phyloP scores from a whole-genome alignment of 805 yeast genomes.

The Suhomyces sp. region DNA sequence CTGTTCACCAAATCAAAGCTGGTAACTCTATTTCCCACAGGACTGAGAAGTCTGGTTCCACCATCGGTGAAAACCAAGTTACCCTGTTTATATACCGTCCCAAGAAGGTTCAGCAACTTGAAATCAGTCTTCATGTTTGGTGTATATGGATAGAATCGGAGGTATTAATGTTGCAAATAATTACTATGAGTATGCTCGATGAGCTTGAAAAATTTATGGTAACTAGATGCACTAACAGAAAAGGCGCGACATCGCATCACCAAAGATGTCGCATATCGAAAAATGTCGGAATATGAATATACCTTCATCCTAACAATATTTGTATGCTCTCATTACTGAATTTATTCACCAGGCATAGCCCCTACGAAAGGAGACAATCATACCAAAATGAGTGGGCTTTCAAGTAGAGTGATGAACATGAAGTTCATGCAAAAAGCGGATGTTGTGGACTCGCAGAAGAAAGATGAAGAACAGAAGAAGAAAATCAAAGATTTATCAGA shows the following conservation, averaged over 20 bases:
- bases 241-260: too few species aligned
- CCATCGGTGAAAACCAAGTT: constrained; percentile 82
- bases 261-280: too few species aligned
- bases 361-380: too few species aligned
- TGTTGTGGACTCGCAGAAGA: constrained; percentile 30
- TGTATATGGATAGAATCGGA: too few species aligned
- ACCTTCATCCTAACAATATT: too few species aligned
- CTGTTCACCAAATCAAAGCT: constrained; percentile 84
- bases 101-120: constrained; percentile 81
- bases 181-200: too few species aligned
- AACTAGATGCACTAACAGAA: too few species aligned
- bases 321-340: too few species aligned
- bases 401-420: constrained; percentile 81
- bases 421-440: constrained; percentile 54
- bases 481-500: constrained; percentile 51
- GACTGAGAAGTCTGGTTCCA: constrained; percentile 79
- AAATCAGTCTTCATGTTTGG: constrained; percentile 79
- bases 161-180: too few species aligned
- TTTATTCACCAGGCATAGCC: too few species aligned
- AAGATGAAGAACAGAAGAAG: constrained; percentile 32
- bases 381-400: constrained; percentile 38
- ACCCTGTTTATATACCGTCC: constrained; percentile 95
- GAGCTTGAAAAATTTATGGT: constrained; percentile 8
- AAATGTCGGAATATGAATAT: too few species aligned
- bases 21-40: constrained; percentile 91